Evolutionary conservation across 1,284 basidiomycete species (phyloP).

Genomic region (Sporisorium reilianum): DNA sequence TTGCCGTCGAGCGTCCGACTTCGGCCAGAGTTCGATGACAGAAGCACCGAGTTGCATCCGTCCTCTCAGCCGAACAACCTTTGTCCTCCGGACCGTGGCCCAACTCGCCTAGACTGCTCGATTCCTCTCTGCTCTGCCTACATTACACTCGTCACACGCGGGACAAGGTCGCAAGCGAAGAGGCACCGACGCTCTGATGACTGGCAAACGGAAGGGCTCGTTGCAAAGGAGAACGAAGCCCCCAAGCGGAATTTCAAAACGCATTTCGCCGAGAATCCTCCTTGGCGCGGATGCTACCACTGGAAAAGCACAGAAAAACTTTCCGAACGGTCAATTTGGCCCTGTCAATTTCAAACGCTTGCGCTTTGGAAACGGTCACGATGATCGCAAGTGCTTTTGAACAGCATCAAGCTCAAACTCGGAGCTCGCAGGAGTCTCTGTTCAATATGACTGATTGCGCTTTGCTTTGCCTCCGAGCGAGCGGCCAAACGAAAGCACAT

Average conservation of each 20-base stretch:
- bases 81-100: conserved; percentile 16
- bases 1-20: conserved; percentile 28
- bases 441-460: too few relatives aligned
- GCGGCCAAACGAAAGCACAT: too few relatives aligned
- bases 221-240: background rate
- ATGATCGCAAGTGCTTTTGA: background rate
- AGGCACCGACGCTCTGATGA: too few relatives aligned
- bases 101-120: background rate
- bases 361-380: background rate
- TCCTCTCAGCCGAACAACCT: too few relatives aligned
- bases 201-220: too few relatives aligned
- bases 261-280: conserved; percentile 26
- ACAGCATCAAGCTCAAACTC: background rate
- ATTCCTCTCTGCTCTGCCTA: background rate
- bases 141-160: background rate
- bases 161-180: too few relatives aligned
- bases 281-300: background rate
- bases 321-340: conserved; percentile 34
- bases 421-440: too few relatives aligned
- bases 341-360: background rate
- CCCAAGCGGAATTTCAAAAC: conserved; percentile 10
- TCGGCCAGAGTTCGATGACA: conserved; percentile 17
- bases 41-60: conserved; percentile 16
- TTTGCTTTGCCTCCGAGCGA: too few relatives aligned
- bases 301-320: conserved; percentile 8